Evolutionary conservation across 2,329 filamentous ascomycete genomes (phyloP), one percentile per base, ranked within the genome.

Genomic region (Magnaporthiopsis rhizophila): DNA sequence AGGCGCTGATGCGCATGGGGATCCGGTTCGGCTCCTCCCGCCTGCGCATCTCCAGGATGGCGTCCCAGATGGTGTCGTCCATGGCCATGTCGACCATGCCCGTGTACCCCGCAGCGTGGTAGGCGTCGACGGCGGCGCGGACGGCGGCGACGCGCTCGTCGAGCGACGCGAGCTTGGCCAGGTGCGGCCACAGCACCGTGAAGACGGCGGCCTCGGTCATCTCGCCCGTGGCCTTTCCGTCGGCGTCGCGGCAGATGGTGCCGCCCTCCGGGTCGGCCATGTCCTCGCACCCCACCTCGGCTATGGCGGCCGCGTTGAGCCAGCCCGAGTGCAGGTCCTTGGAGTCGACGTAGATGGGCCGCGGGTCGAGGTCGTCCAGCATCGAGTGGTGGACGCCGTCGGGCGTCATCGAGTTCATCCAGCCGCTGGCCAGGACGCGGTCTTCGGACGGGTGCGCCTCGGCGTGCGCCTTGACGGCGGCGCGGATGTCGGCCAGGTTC

Each of bases 61-160:
- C 81, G 58, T 81, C 80, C 81, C 82, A 84, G 5, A 74, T 76
- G 59, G 79, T 81, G 64, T 84, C 80, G 67, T 86, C 82, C 81
- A 86, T 83, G 3, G 83, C 83, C 83, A 86, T 85, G 65, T 86
- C 83, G 12, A 85, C 74, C 57, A 83, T 71, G 1, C 83, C 82
- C 2, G 83, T 85, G 68, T 82, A 84, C 3, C 83, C 83, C 0
- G 76, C 76, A 1, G 75, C 73, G 65, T 78, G 79, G 67, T 84
- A 85, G 12, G 79, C 78, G 1, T 73, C 67, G 32, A 85, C 75
- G 0, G 81, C 83, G 0, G 75, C 76, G 59, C 70, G 71, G 32
- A 86, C 71, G 1, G 81, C 78, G 3, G 72, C 74, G 15, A 78
- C 71, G 63, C 83, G 80, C 67, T 84, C 81, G 24, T 79, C 76